Evolutionary conservation across 768 basidiomycete genomes (phyloP), one percentile per base, ranked within the genome.

Genomic region (Gloeopeniophorella convolvens): DNA sequence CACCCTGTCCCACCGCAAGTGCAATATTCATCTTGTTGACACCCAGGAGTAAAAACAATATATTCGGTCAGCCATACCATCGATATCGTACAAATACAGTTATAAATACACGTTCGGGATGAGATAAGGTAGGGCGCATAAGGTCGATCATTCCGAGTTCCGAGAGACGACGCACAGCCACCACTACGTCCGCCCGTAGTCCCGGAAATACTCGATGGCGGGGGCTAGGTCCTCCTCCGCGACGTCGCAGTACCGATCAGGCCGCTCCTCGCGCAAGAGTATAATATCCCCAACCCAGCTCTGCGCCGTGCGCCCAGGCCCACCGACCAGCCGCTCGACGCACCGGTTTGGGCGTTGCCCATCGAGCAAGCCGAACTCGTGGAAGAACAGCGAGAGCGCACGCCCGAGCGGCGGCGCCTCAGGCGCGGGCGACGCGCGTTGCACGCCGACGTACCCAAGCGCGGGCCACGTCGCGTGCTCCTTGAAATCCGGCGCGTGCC

Each of bases 401-500:
- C 48, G 28, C 12, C 32, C 10, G 42, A 54, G 52, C 5, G 41
- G 20, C 4, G 46, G 46, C 7, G 52, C 46, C 8, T 41, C 28
- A 15, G 52, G 52, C 7, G 52, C 16, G 23, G 52, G 42, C 4
- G 34, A 43, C 30, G 31, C 42, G 12, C 52, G 52, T 11, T 42
- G 52, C 26, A 54, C 24, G 18, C 42, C 47, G 15, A 54, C 30
- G 10, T 54, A 54, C 23, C 52, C 52, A 4, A 54, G 46, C 26
- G 52, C 41, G n/a, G 52, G 52, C 52, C 52, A 54, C 24, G 48
- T 41, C n/a, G 42, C 42, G 42, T 54, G 34, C 40, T 54, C 52
- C 35, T 54, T 54, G 35, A 48, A 54, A 39, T 39, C 34, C 12
- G 52, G 52, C 30, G 35, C 39, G 42, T 54, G 52, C 31, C 41